phyloP scores from a whole-genome alignment of 2,329 filamentous ascomycete genomes.

The Metarhizium anisopliae region DNA sequence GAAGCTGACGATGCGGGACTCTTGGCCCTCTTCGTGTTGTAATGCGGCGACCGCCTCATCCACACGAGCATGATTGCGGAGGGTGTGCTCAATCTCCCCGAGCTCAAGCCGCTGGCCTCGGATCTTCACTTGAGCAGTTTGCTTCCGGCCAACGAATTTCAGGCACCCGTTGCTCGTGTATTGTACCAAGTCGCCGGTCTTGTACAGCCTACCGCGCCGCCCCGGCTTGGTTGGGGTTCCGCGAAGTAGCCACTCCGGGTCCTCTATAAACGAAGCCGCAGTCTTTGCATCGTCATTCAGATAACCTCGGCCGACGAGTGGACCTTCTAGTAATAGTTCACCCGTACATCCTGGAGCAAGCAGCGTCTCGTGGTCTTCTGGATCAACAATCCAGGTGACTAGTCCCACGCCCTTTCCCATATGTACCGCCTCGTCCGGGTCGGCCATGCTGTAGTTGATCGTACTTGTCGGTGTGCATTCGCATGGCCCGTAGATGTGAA shows the following conservation, averaged over 20 bases:
- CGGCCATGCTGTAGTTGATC: not conserved
- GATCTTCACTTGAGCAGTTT: conserved; percentile 13
- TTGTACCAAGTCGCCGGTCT: conserved; percentile 12
- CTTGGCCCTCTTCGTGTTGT: not conserved
- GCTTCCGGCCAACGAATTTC: conserved; percentile 10
- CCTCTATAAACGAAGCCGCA: conserved; percentile 18
- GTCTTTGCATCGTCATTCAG: conserved; percentile 28
- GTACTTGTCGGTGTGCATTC: conserved; percentile 1
- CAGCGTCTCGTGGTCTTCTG: conserved; percentile 9
- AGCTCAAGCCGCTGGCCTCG: conserved; percentile 15
- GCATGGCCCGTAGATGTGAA: conserved; percentile 4
- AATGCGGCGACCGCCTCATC: not conserved
- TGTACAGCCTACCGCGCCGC: conserved; percentile 10
- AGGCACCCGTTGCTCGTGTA: conserved; percentile 7
- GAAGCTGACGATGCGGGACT: not conserved
- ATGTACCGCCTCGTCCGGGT: not conserved
- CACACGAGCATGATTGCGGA: not conserved
- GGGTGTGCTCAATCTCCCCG: conserved; percentile 10
- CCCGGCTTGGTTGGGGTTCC: conserved; percentile 1
- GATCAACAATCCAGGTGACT: conserved; percentile 16
- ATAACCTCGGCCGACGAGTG: conserved; percentile 40
- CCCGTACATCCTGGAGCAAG: conserved; percentile 15
- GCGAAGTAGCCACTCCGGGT: conserved; percentile 11
- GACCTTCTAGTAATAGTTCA: conserved; percentile 31
- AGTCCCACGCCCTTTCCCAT: conserved; percentile 5